Evolutionary conservation across 129 eudicot genomes (phyloP).

Genomic region (Artemisia argyi): DNA sequence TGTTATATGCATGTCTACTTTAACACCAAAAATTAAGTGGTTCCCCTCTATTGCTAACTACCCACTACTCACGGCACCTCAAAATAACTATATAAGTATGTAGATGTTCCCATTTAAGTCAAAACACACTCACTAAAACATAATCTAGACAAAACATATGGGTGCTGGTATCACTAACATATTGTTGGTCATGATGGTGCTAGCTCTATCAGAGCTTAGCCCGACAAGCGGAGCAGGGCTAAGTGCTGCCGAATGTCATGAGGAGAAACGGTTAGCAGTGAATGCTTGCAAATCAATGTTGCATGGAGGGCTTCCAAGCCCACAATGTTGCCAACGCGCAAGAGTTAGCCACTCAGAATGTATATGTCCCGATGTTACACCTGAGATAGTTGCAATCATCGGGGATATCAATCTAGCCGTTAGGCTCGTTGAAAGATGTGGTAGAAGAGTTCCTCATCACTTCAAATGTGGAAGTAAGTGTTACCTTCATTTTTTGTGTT

Average conservation of each 20-base stretch:
- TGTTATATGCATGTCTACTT: too few species aligned
- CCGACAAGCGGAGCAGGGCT: constrained; percentile 5
- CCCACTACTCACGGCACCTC: background rate
- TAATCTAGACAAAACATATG: constrained; percentile 14
- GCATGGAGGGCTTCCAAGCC: constrained; percentile 32
- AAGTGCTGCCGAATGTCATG: constrained; percentile 34
- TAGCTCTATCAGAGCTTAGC: constrained; percentile 22
- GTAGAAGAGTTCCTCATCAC: constrained; percentile 33
- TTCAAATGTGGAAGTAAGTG: constrained; percentile 37
- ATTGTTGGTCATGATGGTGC: constrained; percentile 10
- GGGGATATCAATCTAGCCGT: constrained; percentile 19
- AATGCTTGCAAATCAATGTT: constrained; percentile 37
- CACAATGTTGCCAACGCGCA: constrained; percentile 35
- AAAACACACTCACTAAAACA: constrained; percentile 4
- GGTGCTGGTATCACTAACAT: constrained; percentile 18
- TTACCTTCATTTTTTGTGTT: background rate
- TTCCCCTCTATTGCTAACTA: constrained; percentile 13
- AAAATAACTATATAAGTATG: too few species aligned
- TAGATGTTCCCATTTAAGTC: background rate
- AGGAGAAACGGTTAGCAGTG: constrained; percentile 27
- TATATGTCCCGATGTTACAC: constrained; percentile 47
- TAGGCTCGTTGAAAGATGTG: constrained; percentile 31
- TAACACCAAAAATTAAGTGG: background rate
- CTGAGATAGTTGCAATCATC: constrained; percentile 30
- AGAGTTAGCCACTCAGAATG: constrained; percentile 45